phyloP scores from a whole-genome alignment of 2,329 filamentous ascomycete species.

The Hypoxylon sp. region DNA sequence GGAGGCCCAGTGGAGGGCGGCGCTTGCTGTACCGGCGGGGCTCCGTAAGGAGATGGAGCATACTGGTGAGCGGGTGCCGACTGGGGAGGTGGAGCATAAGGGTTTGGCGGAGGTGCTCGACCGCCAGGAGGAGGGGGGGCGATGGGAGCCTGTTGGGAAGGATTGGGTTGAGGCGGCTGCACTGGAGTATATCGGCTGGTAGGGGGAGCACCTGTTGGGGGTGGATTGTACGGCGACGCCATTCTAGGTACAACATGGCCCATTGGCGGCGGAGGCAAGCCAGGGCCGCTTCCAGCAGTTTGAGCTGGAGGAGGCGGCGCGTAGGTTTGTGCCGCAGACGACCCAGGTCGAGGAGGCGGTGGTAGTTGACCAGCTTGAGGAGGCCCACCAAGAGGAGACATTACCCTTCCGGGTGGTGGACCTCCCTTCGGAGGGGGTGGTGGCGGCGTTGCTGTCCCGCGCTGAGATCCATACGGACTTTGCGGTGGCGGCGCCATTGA shows the following conservation, averaged over 20 bases:
- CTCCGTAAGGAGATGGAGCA: constrained; percentile 69
- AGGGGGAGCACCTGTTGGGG: constrained; percentile 78
- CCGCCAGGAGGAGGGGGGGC: constrained; percentile 56
- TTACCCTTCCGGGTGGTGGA: constrained; percentile 76
- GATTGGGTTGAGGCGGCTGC: constrained; percentile 70
- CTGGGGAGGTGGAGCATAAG: constrained; percentile 66
- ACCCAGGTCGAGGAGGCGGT: constrained; percentile 66
- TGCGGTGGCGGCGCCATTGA: constrained; percentile 71
- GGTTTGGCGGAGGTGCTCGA: constrained; percentile 64
- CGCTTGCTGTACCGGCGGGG: constrained; percentile 58
- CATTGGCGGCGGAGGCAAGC: constrained; percentile 62
- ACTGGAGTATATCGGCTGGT: constrained; percentile 82
- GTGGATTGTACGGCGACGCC: constrained; percentile 88
- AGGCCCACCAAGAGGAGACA: constrained; percentile 76
- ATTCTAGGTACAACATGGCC: constrained; percentile 73
- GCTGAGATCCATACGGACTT: constrained; percentile 70
- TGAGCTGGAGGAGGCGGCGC: constrained; percentile 70
- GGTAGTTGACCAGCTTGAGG: constrained; percentile 64
- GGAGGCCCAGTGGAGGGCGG: constrained; percentile 59
- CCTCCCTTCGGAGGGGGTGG: constrained; percentile 86
- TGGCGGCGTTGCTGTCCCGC: constrained; percentile 77
- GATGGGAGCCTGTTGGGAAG: constrained; percentile 55
- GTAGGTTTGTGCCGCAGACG: constrained; percentile 74
- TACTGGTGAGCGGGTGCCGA: constrained; percentile 68
- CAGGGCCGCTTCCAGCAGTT: constrained; percentile 50